Conservation (phyloP, 2,329 filamentous ascomycete genomes). For the Pyricularia grisea region DNA sequence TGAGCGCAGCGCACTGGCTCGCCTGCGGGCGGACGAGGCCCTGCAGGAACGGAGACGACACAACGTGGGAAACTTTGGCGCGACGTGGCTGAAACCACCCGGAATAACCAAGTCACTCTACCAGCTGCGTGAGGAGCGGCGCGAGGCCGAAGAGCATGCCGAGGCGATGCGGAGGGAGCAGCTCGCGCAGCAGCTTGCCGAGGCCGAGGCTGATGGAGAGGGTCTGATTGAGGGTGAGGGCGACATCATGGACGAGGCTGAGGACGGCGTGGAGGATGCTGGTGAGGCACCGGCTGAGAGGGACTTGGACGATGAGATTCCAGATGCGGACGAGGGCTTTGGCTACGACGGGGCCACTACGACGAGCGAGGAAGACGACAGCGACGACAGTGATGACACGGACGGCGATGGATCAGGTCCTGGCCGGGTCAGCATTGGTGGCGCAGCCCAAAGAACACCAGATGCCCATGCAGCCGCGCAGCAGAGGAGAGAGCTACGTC, state of each 20-base stretch:
- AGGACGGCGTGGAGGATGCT: constrained; percentile 33
- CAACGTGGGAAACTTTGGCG: constrained; percentile 80
- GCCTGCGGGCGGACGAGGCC: constrained; percentile 68
- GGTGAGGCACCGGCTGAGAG: constrained; percentile 37
- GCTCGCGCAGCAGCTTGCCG: constrained; percentile 64
- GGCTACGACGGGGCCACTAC: constrained; percentile 35
- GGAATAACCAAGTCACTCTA: constrained; percentile 84
- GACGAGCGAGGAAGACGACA: constrained; percentile 31
- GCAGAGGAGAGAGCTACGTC: constrained; percentile 32
- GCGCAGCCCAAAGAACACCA: constrained; percentile 13
- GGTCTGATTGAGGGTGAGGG: constrained; percentile 22
- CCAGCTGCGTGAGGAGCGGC: constrained; percentile 79
- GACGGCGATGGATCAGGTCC: constrained; percentile 29
- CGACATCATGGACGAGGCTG: constrained; percentile 25
- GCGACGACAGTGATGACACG: constrained; percentile 27
- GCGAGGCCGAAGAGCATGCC: constrained; percentile 79
- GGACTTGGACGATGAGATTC: constrained; percentile 67
- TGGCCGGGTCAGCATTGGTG: constrained; percentile 22
- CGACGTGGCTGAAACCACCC: constrained; percentile 81
- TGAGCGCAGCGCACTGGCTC: constrained; percentile 54
- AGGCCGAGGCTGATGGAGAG: constrained; percentile 39
- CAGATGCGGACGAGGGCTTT: constrained; percentile 51
- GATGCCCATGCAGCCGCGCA: constrained; percentile 15
- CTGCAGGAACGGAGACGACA: constrained; percentile 66
- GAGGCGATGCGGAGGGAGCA: constrained; percentile 63